A percentile compares a stretch with the other conserved stretches of the same genome.
Evolutionary conservation across 2,329 filamentous ascomycete species (phyloP).

Genomic region (Incumbomyces lentus): DNA sequence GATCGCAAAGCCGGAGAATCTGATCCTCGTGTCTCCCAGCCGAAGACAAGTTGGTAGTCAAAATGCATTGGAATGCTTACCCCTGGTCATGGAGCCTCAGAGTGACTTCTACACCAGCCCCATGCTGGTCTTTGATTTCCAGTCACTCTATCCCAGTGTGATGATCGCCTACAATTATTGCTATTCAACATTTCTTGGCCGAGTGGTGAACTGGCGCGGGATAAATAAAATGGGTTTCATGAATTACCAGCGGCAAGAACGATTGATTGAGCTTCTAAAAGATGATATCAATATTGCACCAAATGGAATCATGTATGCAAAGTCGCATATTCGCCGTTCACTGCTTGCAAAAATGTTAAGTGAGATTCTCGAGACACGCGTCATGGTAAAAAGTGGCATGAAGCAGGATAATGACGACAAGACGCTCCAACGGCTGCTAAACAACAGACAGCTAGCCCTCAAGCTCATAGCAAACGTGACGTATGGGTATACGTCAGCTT

Average conservation of each 20-base stretch:
- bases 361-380: constrained; percentile 87
- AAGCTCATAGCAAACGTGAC: constrained; percentile 98
- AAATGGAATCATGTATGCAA: constrained; percentile 94
- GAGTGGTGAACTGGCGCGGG: constrained; percentile 78
- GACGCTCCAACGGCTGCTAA: constrained; percentile 71
- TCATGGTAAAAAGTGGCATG: constrained; percentile 98
- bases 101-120: constrained; percentile 90
- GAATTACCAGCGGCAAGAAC: constrained; percentile 67
- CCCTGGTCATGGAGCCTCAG: constrained; percentile 93
- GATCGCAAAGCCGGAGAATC: constrained; percentile 94
- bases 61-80: constrained; percentile 87
- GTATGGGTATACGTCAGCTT: constrained; percentile 94
- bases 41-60: constrained; percentile 86
- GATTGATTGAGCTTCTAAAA: constrained; percentile 65
- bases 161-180: constrained; percentile 99
- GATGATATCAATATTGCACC: constrained; percentile 86
- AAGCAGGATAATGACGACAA: constrained; percentile 84
- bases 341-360: constrained; percentile 91
- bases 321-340: constrained; percentile 74
- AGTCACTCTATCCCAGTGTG: constrained; percentile 89
- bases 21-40: constrained; percentile 79
- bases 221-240: constrained; percentile 90
- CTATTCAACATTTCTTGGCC: constrained; percentile 89
- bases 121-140: constrained; percentile 84
- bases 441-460: constrained; percentile 86